These are phyloP conservation scores for Tetrahymena thermophila DNA, from an alignment of 73 alveolate genomes.

Conservation along the genomic window DNA sequence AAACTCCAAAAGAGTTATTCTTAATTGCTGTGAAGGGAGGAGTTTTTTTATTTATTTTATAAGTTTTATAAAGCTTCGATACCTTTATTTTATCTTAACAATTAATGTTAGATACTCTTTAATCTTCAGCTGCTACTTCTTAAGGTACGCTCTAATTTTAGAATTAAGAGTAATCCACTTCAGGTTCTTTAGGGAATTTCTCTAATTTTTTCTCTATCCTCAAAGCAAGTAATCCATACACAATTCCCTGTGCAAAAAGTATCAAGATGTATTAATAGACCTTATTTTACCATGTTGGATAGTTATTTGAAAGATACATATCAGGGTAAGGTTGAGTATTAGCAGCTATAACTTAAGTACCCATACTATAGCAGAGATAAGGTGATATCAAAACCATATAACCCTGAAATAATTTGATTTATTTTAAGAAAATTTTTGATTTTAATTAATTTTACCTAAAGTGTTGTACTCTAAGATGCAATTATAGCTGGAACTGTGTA, in stretches of 20 bases:
- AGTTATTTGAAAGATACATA: not conserved
- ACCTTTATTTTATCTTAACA: not conserved
- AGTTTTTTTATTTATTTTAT: constrained; percentile 7
- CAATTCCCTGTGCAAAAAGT: not conserved
- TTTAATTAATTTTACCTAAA: not conserved
- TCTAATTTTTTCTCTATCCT: not conserved
- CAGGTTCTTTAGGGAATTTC: constrained; percentile 1
- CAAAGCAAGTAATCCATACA: not conserved
- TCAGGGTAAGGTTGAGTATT: not conserved
- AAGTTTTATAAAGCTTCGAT: not conserved
- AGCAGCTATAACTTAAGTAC: not conserved
- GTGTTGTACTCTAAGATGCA: not conserved
- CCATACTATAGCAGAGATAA: not conserved
- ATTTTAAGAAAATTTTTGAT: not conserved
- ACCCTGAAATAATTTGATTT: not conserved
- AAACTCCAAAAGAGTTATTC: constrained; percentile 11
- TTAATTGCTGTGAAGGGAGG: constrained; percentile 31
- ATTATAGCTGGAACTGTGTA: not conserved
- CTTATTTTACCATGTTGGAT: not conserved
- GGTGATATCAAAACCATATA: not conserved
- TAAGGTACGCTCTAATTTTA: not conserved
- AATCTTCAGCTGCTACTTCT: not conserved
- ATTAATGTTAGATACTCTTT: not conserved
- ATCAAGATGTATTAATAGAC: not conserved
- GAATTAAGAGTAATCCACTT: not conserved